Base-by-base conservation (phyloP, 208 protist genomes). In the Leptomonas seymouri region DNA sequence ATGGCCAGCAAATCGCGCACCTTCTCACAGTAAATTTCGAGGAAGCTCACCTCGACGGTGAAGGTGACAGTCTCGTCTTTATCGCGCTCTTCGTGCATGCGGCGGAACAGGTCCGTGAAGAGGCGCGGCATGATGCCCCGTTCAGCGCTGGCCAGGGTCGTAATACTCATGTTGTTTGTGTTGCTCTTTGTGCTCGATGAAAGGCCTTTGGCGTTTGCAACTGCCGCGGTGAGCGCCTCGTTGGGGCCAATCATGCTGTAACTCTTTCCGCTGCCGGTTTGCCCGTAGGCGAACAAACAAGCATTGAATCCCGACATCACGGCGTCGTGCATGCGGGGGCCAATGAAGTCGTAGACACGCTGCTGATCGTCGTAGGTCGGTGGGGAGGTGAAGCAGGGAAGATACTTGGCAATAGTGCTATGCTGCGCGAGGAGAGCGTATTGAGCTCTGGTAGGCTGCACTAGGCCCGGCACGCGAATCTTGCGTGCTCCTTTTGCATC, bases 11-110 rank as follows among this genome's bases (percentile, higher is more conserved):
- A 70, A 62, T 96, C 90, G 20, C 74, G 78, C 21, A 97, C 91
- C 55, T 86, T 81, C 67, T 97, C 92, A 71, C 89, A 94, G 79
- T 97, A 98, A 61, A 97, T 93, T 74, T 97, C 92, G 20, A 95
- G 71, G 50, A 96, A 96, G 60, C 82, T 87, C 28, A 83, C 69
- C 76, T 94, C 84, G 0, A 94, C 91, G 21, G 74, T 87, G 65
- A 78, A 87, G 20, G 83, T 74, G 16, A 91, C 74, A 27, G 54
- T 50, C 57, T 85, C 81, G 50, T 93, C 84, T 60, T 81, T 71
- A 44, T 85, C 81, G n/a, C 82, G 76, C 74, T 93, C 81, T 51
- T 81, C 78, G 25, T 72, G 70, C 84, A 96, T 88, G 30, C 76
- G 77, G 7, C 73, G 67, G 50, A 97, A 95, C 15, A 97, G 34